Percentiles rank a stretch among this genome's conserved stretches.
These are phyloP conservation scores for Calonectria hawksworthii DNA, from an alignment of 2,329 filamentous ascomycete species.

Conservation along the genomic window DNA sequence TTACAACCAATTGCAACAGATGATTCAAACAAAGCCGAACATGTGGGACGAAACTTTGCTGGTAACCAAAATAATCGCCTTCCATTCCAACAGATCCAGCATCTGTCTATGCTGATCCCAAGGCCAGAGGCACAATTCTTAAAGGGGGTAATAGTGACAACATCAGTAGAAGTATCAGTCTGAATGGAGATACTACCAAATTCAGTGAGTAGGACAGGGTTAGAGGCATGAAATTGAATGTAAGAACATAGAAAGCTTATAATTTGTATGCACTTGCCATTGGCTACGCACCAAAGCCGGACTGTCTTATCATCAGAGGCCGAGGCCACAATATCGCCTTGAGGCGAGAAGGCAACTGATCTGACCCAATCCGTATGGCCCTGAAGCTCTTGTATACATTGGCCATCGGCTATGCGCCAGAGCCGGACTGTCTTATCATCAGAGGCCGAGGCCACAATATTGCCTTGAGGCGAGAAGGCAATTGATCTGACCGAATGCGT, in stretches of 20 bases:
- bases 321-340: too few relatives aligned
- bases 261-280: neutral
- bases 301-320: too few relatives aligned
- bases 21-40: neutral
- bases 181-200: neutral
- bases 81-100: slow-evolving; percentile 1
- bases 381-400: too few relatives aligned
- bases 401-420: too few relatives aligned
- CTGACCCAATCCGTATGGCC: too few relatives aligned
- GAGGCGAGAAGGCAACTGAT: too few relatives aligned
- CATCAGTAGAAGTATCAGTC: neutral
- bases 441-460: too few relatives aligned
- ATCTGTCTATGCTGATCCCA: neutral
- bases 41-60: neutral
- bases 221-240: neutral
- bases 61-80: neutral
- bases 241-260: neutral
- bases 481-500: too few relatives aligned
- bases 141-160: neutral
- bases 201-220: neutral
- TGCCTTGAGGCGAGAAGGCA: too few relatives aligned
- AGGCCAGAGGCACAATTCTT: neutral
- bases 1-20: neutral
- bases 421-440: too few relatives aligned
- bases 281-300: too few relatives aligned